Conservation (phyloP, 768 basidiomycete species). For the Kondoa subrosea region DNA sequence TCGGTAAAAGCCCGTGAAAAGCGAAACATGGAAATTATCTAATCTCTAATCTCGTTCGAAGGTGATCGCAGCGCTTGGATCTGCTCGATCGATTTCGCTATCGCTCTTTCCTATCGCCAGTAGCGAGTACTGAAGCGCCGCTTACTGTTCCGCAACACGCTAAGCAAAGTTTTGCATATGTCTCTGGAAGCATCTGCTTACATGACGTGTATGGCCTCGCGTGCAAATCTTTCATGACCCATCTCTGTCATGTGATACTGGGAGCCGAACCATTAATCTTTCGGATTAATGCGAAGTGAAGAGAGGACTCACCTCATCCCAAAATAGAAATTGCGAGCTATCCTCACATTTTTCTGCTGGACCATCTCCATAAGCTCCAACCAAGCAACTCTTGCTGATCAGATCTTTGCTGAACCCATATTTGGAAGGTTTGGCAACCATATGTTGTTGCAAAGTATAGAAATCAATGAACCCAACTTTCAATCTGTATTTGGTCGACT, state of each 20-base stretch:
- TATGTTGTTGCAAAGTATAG: background rate
- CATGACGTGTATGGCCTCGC: background rate
- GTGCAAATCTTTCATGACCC: background rate
- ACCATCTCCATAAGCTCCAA: background rate
- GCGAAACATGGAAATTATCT: too few relatives aligned
- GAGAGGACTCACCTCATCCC: background rate
- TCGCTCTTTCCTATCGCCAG: background rate
- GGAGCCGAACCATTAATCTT: background rate
- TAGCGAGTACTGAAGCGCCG: background rate
- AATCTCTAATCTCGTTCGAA: too few relatives aligned
- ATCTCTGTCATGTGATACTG: background rate
- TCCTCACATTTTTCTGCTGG: background rate
- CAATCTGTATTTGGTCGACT: background rate
- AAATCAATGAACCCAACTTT: slow-evolving; percentile 2
- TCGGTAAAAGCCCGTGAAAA: too few relatives aligned
- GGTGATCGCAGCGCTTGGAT: background rate
- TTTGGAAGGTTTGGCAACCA: background rate
- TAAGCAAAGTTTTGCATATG: background rate
- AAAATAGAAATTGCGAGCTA: background rate
- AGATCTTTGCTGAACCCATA: background rate
- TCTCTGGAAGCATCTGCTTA: background rate
- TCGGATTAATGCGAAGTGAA: background rate
- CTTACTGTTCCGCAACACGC: background rate
- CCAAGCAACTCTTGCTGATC: background rate
- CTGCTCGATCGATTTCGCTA: background rate